Conservation (phyloP, 148 eudicot genomes). For the Oxyria digyna region DNA sequence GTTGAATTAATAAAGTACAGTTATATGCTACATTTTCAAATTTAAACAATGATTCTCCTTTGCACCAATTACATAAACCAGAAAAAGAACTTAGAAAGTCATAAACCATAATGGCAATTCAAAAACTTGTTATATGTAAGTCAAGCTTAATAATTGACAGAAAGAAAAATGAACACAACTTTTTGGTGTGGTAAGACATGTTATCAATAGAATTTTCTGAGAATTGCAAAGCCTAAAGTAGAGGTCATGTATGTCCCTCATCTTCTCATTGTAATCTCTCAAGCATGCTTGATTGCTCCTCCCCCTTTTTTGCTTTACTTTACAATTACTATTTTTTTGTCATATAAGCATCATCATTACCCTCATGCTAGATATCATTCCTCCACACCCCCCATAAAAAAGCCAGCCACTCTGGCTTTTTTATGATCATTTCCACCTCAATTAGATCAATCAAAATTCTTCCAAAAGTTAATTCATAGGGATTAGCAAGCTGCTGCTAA, state of each 20-base stretch:
- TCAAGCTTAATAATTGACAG: neutral
- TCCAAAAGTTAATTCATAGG: neutral
- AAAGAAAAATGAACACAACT: neutral
- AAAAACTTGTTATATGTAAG: neutral
- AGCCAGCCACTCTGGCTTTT: conserved; percentile 13
- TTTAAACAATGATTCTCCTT: neutral
- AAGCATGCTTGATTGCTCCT: conserved; percentile 4
- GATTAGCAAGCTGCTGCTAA: neutral
- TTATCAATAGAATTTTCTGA: neutral
- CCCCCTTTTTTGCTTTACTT: conserved; percentile 5
- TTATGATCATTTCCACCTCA: conserved; percentile 18
- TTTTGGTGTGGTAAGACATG: neutral
- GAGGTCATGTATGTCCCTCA: neutral
- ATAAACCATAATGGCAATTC: neutral
- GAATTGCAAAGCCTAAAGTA: neutral
- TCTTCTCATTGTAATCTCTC: conserved; percentile 1
- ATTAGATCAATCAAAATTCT: neutral
- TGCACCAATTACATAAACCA: neutral
- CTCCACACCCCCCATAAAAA: conserved; percentile 9
- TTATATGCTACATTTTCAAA: neutral
- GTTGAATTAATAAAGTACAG: neutral
- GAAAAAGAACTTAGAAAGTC: neutral
- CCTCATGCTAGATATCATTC: conserved; percentile 36
- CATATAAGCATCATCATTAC: conserved; percentile 34
- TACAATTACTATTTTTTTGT: conserved; percentile 15